Conservation (phyloP, 345 rosid genomes). For the Brassica rapa region DNA sequence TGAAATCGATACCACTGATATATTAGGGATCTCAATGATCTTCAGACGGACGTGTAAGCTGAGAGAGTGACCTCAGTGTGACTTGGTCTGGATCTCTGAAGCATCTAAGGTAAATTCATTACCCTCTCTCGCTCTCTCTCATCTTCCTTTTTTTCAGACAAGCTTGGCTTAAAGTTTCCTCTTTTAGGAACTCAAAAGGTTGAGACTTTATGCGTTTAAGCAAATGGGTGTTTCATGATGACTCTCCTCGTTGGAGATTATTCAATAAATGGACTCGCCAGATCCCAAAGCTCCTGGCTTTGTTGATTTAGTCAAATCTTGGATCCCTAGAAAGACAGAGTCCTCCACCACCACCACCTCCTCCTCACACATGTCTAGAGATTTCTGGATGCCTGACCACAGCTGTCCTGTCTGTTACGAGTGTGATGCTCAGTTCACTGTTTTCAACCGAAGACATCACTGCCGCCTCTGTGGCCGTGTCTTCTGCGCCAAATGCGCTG, state of each 20-base stretch:
- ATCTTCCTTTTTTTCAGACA: background rate
- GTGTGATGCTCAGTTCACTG: conserved; percentile 88
- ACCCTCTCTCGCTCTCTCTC: background rate
- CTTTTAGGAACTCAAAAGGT: conserved; percentile 14
- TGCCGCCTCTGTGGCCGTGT: conserved; percentile 92
- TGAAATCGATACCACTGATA: conserved; percentile 4
- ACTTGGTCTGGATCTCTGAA: conserved; percentile 23
- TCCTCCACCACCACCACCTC: conserved; percentile 42
- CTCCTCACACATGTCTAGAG: conserved; percentile 64
- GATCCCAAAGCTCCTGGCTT: conserved; percentile 70
- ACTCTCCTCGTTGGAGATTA: conserved; percentile 51
- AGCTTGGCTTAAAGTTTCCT: background rate
- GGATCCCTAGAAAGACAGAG: conserved; percentile 79
- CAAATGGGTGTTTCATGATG: conserved; percentile 66
- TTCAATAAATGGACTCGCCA: conserved; percentile 77
- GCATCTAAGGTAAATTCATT: conserved; percentile 25
- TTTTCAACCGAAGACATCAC: conserved; percentile 89
- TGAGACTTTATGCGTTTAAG: conserved; percentile 27
- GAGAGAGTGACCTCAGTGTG: conserved; percentile 33
- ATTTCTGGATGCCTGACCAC: conserved; percentile 98
- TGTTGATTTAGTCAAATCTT: conserved; percentile 68
- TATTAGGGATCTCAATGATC: conserved; percentile 24
- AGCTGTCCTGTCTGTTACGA: conserved; percentile 97
- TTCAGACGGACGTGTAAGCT: background rate
- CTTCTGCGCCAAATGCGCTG: conserved; percentile 87